Conservation (phyloP, 148 eudicot genomes). For the Chenopodium suecicum region DNA sequence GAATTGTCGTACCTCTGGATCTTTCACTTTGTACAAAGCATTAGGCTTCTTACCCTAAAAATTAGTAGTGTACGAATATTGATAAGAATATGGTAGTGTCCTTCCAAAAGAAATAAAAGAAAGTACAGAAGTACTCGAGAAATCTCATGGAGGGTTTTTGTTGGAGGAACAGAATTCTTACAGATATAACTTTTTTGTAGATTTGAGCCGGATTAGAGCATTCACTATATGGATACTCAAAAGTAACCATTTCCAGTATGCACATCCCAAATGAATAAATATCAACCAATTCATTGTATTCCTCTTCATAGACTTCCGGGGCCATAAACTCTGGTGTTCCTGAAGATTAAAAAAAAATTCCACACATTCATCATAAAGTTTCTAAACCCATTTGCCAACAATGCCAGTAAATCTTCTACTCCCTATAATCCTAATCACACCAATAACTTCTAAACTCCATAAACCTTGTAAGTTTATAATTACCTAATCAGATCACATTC, state of each 20-base stretch:
- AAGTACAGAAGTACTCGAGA: background rate
- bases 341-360: slow-evolving; percentile 19
- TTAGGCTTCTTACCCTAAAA: slow-evolving; percentile 76
- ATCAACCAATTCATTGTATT: slow-evolving; percentile 81
- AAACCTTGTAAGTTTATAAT: background rate
- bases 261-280: slow-evolving; percentile 93
- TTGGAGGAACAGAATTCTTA: slow-evolving; percentile 35
- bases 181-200: slow-evolving; percentile 85
- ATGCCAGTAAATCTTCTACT: background rate
- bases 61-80: slow-evolving; percentile 19
- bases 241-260: slow-evolving; percentile 74
- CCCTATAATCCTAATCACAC: background rate
- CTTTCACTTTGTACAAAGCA: slow-evolving; percentile 73
- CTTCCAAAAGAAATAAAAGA: background rate
- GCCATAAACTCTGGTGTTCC: slow-evolving; percentile 96
- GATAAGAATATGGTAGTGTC: background rate
- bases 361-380: background rate
- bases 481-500: background rate
- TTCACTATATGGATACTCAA: slow-evolving; percentile 85
- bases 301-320: slow-evolving; percentile 82
- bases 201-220: slow-evolving; percentile 80
- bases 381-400: background rate
- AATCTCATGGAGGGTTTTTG: background rate
- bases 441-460: background rate
- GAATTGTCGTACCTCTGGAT: slow-evolving; percentile 71